phyloP scores from a whole-genome alignment of 768 basidiomycete species.

The Cystofilobasidium bisporidii region DNA sequence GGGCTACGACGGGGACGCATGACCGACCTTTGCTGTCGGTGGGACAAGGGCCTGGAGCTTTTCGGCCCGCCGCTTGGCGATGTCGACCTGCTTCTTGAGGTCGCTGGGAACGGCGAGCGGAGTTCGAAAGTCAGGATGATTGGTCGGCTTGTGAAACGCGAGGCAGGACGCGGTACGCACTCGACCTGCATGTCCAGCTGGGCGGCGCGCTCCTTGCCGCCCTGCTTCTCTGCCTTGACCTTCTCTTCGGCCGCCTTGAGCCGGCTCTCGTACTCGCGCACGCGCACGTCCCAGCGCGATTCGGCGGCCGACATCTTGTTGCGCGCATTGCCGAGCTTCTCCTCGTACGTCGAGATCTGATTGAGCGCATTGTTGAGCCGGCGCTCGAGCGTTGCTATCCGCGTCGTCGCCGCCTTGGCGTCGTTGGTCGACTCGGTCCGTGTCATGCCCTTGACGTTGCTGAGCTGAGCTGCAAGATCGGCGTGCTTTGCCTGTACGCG shows the following conservation, averaged over 20 bases:
- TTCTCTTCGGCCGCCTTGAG: constrained; percentile 78
- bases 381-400: constrained; percentile 75
- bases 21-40: background rate
- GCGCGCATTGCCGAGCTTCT: constrained; percentile 65
- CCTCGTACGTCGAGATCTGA: constrained; percentile 72
- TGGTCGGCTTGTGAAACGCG: background rate
- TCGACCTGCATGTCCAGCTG: constrained; percentile 38
- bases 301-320: constrained; percentile 65
- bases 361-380: constrained; percentile 76
- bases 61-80: constrained; percentile 60
- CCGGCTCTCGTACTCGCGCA: constrained; percentile 78
- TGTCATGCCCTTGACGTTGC: constrained; percentile 52
- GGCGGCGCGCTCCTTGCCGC: constrained; percentile 63
- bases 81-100: constrained; percentile 64
- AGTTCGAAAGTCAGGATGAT: no score
- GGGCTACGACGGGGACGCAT: no score
- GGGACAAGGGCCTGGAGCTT: constrained; percentile 36
- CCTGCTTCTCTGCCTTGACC: constrained; percentile 86
- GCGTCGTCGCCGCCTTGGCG: constrained; percentile 42
- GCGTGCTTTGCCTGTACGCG: constrained; percentile 37
- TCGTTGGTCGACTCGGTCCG: constrained; percentile 60
- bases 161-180: constrained; percentile 42
- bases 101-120: no score
- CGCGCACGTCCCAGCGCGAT: constrained; percentile 86
- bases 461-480: constrained; percentile 64